These are phyloP conservation scores for Phytophthora colocasiae DNA, from an alignment of 352 stramenopile species.

Conservation along the genomic window DNA sequence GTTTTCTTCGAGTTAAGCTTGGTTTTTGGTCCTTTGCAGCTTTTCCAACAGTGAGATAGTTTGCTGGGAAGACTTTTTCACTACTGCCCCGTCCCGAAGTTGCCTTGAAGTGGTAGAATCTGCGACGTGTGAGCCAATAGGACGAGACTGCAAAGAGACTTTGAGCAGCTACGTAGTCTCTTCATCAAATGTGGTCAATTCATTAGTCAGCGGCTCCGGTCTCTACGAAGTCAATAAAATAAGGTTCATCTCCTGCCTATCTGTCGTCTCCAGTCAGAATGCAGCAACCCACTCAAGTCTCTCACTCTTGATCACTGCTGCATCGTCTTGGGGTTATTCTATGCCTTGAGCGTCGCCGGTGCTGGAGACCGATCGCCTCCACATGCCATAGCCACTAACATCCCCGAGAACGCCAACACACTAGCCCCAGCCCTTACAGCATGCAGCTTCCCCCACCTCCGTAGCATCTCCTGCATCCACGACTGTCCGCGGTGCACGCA, in stretches of 20 bases:
- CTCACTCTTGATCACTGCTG: background rate
- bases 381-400: slow-evolving; percentile 69
- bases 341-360: slow-evolving; percentile 8
- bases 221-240: slow-evolving; percentile 39
- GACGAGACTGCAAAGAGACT: no score
- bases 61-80: background rate
- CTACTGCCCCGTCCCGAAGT: slow-evolving; percentile 29
- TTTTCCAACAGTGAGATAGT: slow-evolving; percentile 18
- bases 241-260: slow-evolving; percentile 20
- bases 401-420: slow-evolving; percentile 59
- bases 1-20: slow-evolving; percentile 4
- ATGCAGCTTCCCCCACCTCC: slow-evolving; percentile 64
- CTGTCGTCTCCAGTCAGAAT: slow-evolving; percentile 8
- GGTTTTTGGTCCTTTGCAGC: background rate
- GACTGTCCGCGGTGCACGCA: slow-evolving; percentile 45
- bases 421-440: slow-evolving; percentile 59
- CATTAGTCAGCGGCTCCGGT: slow-evolving; percentile 18
- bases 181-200: slow-evolving; percentile 14
- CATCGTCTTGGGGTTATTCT: slow-evolving; percentile 2
- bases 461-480: slow-evolving; percentile 66
- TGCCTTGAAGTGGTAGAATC: slow-evolving; percentile 18
- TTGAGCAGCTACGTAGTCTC: slow-evolving; percentile 3
- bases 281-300: background rate
- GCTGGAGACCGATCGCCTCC: slow-evolving; percentile 34
- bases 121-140: slow-evolving; percentile 34